Base-by-base conservation (phyloP, 768 basidiomycete species). In the Fomitopsis serialis region DNA sequence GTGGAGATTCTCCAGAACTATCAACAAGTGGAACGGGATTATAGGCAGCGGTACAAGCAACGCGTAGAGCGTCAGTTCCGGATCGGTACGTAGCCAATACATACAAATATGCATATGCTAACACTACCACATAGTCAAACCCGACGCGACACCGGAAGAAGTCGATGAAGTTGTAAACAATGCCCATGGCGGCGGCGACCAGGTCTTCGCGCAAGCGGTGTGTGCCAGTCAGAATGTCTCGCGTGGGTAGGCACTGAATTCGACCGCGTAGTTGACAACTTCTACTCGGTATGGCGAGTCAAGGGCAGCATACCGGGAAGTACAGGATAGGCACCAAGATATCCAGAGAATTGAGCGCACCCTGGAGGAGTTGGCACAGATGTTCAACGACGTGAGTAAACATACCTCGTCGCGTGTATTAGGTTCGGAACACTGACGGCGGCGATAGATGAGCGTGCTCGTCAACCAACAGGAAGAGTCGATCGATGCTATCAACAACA, bases 131-230 rank as follows among this genome's bases (percentile, higher is more conserved):
- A 48, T 0, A 91, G 93, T 94, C 52, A 97, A 97, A 72, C 94
- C 93, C 45, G 85, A 95, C 69, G 95, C 95, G 4, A 84, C 92
- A 0, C 85, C 85, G 1, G 92, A 96, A 52, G 95, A 98, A 70
- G 75, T 98, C 56, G 74, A 77, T 48, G 85, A 89, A 15, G 93
- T 89, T n/a, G 85, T 94, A 32, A 85, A 94, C 61, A 87, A 92
- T 61, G 86, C 89, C 43, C 78, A 78, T 48, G 86, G 85, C 46
- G 78, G 80, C 25, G 69, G 69, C 42, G 67, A 69, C 25, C 94
- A 97, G 67, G 87, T 97, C 50, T 98, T 98, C 75, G 85, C 86
- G 54, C 91, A 92, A 72, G 89, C 91, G 54, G 90, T 91, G 64
- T 27, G 76, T 63, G 2, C 15, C n/a, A 21, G 19, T 13, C 3